These are phyloP conservation scores for Stereocaulon alpinum DNA, from an alignment of 495 filamentous ascomycete genomes.

Conservation along the genomic window DNA sequence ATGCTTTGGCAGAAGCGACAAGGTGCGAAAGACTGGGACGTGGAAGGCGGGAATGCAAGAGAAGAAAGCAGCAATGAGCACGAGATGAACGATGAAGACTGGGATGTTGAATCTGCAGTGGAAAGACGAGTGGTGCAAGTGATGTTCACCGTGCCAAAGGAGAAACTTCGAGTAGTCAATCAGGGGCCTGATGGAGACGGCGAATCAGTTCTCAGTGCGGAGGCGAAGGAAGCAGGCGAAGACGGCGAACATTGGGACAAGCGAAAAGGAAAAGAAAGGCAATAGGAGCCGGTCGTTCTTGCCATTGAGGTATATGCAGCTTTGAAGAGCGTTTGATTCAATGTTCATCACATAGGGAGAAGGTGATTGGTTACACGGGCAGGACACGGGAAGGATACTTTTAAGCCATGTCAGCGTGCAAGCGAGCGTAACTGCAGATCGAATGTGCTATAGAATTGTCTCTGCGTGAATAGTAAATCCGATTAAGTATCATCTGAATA, in stretches of 20 bases:
- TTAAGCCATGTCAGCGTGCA: slow-evolving; percentile 5
- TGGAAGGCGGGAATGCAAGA: slow-evolving; percentile 23
- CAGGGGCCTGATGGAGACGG: slow-evolving; percentile 40
- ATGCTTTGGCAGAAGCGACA: slow-evolving; percentile 51
- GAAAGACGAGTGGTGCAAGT: slow-evolving; percentile 76
- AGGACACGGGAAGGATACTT: neutral
- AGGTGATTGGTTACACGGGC: neutral
- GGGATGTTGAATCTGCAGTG: slow-evolving; percentile 81
- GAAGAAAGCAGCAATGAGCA: slow-evolving; percentile 11
- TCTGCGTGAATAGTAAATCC: neutral
- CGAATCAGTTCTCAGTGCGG: slow-evolving; percentile 32
- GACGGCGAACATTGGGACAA: slow-evolving; percentile 21
- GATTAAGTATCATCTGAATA: neutral
- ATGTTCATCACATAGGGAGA: slow-evolving; percentile 7
- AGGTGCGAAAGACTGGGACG: slow-evolving; percentile 48
- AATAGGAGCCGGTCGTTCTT: neutral
- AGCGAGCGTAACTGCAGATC: slow-evolving; percentile 5
- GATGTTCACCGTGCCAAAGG: slow-evolving; percentile 86
- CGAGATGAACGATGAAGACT: slow-evolving; percentile 54
- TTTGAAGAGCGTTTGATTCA: neutral
- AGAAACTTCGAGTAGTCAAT: slow-evolving; percentile 80
- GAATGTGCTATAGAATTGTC: neutral
- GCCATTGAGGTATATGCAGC: neutral
- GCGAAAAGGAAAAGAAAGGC: slow-evolving; percentile 21
- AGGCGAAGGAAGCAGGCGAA: slow-evolving; percentile 14